A percentile compares a stretch with the other conserved stretches of the same genome.
Evolutionary conservation across 75 land plant species (phyloP).

Genomic region (Sequoiadendron giganteum): DNA sequence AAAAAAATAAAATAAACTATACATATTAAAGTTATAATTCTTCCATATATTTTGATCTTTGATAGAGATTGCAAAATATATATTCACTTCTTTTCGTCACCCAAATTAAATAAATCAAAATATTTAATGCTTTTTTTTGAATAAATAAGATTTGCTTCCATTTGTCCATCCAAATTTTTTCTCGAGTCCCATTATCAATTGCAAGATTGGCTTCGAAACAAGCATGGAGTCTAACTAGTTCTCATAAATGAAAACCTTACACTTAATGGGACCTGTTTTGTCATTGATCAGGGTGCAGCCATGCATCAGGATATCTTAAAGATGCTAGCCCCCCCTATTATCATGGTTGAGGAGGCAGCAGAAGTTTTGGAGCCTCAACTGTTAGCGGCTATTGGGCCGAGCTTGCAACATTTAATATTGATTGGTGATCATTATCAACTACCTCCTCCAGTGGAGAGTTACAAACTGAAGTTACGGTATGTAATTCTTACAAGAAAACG

Average conservation of each 20-base stretch:
- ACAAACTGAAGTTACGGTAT: constrained; percentile 18
- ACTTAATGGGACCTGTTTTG: background rate
- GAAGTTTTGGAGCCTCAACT: constrained; percentile 35
- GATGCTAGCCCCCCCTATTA: constrained; percentile 9
- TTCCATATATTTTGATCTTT: background rate
- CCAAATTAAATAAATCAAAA: background rate
- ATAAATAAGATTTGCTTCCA: background rate
- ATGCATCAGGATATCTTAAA: constrained; percentile 13
- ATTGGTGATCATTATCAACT: constrained; percentile 39
- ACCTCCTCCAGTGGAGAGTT: constrained; percentile 20
- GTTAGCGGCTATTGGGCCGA: constrained; percentile 20
- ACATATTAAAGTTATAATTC: too few species aligned
- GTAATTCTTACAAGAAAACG: background rate
- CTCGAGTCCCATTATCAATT: background rate
- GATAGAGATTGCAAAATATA: background rate
- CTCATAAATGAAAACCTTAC: background rate
- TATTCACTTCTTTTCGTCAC: background rate
- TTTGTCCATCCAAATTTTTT: background rate
- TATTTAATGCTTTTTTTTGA: background rate
- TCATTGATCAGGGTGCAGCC: constrained; percentile 16
- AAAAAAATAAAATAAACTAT: too few species aligned
- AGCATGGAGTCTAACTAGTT: background rate
- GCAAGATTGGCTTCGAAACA: too few species aligned
- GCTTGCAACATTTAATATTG: constrained; percentile 23
- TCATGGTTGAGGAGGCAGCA: constrained; percentile 40